Evolutionary conservation across 371 early-diverging fungal species (phyloP), one percentile per base, ranked within the genome.

Genomic region (Coemansia sp.): DNA sequence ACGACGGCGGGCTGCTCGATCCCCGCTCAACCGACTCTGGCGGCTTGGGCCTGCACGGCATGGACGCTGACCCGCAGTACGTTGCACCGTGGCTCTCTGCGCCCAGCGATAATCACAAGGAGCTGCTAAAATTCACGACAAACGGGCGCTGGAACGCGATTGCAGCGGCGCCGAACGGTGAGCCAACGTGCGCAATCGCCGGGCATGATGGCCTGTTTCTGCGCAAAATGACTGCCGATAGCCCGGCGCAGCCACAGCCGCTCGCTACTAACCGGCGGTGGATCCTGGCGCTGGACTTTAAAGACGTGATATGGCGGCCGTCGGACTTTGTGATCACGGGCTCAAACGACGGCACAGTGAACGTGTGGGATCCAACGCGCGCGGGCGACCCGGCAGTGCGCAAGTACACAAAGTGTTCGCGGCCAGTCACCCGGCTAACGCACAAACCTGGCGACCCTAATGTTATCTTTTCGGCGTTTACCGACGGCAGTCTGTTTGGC

Each of bases 231-330:
- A 60, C 56, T 1, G 50, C 55, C 5, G 75, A 69, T 6, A 44
- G 37, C 8, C 54, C 62, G 29, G 12, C 58, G 2, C 46, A 55
- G 59, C 37, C 44, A 29, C 46, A 8, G 14, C 33, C 36, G 4
- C 18, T 66, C 18, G 32, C 49, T 18, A 55, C 49, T 43, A 18
- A 44, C 42, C 66, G 71, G 16, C 62, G 75, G 33, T 48, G 70
- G 42, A 50, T 40, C 29, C 31, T 62, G 51, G 60, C 66, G 2
- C 43, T 61, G 11, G 77, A 77, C 39, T 76, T 76, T 36, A 65
- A 66, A 31, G 77, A 76, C 34, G 79, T 80, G 9, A 43, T 78
- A 9, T 78, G 79, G 79, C 56, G 67, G 32, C 76, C 79, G 2
- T 57, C 64, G 12, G 67, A 67, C 34, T 60, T 63, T 10, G 66